Evolutionary conservation across 202 grass and related monocot species (phyloP), one percentile per base, ranked within the genome.

Genomic region (Carex arenaria): DNA sequence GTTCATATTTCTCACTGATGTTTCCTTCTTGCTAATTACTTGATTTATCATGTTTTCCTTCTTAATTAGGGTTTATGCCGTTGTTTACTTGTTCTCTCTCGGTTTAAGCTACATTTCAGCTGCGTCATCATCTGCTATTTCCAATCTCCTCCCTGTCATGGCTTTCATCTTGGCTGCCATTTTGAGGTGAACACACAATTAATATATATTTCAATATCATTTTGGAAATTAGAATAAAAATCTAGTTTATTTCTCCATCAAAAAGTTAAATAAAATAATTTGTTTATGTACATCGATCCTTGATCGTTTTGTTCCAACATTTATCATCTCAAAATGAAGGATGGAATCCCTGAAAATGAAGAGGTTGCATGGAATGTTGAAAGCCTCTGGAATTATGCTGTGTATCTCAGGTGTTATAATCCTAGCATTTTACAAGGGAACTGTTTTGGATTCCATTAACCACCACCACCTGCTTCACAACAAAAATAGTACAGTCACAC

Each of bases 161-260:
- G 80, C 90, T 66, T 94, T 94, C 84, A 83, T 92, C 70, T 52
- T 94, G 64, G 92, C 92, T 59, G 90, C 90, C 70, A 89, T 88
- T 82, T 89, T 89, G 55, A 83, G 88, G 90, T 89, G 23, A 66
- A 10, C 10, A 47, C 43, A 47, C 31, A 32, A 32, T 32, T n/a
- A n/a, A 42, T 67, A 28, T 4, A 72, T 72, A 7, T 47, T 49
- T 11, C 40, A 20, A 72, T 43, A 72, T 26, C 6, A 17, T n/a
- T 69, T 42, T 9, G 40, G 40, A 43, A 40, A 15, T 32, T 38
- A 42, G 34, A 20, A n/a, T n/a, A 19, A 69, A 43, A 43, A 38
- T 38, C 0, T 5, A 10, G 12, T 72, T 72, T 4, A 52, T 14
- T 51, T 51, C 10, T 72, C 51, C 43, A 60, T 64, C 9, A 19